Conservation (phyloP, 352 stramenopile genomes). For the Blastocystis sp. region DNA sequence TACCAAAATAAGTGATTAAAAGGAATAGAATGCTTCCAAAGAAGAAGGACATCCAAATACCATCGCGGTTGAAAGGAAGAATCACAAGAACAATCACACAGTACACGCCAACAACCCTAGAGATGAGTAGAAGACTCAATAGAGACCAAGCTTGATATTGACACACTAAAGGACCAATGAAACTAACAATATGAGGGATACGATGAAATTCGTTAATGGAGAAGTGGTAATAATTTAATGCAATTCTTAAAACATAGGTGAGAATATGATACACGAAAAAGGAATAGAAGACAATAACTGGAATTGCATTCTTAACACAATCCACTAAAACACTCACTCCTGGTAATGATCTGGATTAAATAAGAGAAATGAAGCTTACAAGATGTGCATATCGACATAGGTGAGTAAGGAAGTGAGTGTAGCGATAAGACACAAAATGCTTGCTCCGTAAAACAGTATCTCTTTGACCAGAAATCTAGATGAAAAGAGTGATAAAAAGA, state of each 20-base stretch:
- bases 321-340: neutral
- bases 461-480: conserved; percentile 14
- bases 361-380: neutral
- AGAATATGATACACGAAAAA: conserved; percentile 15
- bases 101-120: conserved; percentile 27
- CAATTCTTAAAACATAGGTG: neutral
- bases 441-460: neutral
- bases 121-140: neutral
- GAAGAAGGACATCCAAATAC: neutral
- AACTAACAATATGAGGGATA: conserved; percentile 21
- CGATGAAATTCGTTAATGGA: conserved; percentile 19
- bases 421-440: conserved; percentile 14
- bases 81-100: neutral
- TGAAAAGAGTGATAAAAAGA: neutral
- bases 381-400: neutral
- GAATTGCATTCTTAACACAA: neutral
- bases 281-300: neutral
- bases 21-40: neutral
- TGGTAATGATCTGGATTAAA: neutral
- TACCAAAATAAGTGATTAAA: neutral
- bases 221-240: conserved; percentile 56
- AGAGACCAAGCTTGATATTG: conserved; percentile 24
- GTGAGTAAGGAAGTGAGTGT: conserved; percentile 27
- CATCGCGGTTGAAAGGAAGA: conserved; percentile 24
- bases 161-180: conserved; percentile 34